These are phyloP conservation scores for Suillus placidus DNA, from an alignment of 768 basidiomycete genomes.

Conservation along the genomic window DNA sequence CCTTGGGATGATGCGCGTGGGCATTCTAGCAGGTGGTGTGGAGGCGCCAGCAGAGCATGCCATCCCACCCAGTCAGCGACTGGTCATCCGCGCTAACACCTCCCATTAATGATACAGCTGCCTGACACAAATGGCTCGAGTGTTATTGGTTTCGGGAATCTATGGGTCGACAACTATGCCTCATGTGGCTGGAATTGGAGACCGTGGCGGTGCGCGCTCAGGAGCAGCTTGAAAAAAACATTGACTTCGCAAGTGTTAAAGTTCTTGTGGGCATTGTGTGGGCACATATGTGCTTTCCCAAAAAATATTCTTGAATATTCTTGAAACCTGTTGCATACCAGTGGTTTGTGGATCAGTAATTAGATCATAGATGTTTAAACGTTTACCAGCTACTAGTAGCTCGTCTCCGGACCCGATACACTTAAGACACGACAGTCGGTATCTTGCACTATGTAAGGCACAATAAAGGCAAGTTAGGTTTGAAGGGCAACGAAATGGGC, in stretches of 20 bases:
- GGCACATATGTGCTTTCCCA: not conserved
- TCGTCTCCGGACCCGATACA: not conserved
- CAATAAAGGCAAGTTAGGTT: not conserved
- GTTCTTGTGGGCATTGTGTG: not conserved
- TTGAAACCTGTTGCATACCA: not conserved
- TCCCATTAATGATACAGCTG: conserved; percentile 7
- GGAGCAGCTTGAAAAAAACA: not conserved
- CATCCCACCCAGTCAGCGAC: conserved; percentile 49
- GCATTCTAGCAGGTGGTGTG: conserved; percentile 64
- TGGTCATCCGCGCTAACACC: conserved; percentile 31
- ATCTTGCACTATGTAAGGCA: not conserved
- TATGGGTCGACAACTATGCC: not conserved
- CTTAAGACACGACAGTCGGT: not conserved
- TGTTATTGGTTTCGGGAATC: not conserved
- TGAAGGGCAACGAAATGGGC: not conserved
- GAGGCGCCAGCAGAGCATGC: conserved; percentile 49
- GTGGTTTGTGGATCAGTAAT: not conserved
- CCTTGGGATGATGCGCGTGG: conserved; percentile 78
- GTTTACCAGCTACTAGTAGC: not conserved
- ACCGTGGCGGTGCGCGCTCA: not conserved
- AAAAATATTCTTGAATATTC: not conserved
- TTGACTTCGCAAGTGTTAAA: not conserved
- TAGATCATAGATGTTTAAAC: not conserved
- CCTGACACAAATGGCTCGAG: not conserved
- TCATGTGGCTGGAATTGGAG: not conserved